phyloP scores from a whole-genome alignment of 1,139 yeast genomes.

The Zygoascus sp. region DNA sequence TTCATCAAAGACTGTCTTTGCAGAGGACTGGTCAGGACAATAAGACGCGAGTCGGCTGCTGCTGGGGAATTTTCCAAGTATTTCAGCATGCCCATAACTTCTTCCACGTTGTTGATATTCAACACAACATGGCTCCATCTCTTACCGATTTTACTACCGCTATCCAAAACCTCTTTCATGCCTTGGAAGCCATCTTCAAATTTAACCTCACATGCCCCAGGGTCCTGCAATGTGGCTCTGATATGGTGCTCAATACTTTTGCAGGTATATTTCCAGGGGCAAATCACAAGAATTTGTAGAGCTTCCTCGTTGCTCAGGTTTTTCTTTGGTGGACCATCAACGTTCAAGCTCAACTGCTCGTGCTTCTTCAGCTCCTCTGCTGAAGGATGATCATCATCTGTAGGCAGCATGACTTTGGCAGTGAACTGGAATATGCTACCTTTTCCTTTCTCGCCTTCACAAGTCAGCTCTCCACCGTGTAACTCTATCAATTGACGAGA shows the following conservation, averaged over 20 bases:
- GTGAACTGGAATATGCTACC: constrained; percentile 64
- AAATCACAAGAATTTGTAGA: constrained; percentile 29
- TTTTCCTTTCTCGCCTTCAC: constrained; percentile 65
- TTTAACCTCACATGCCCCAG: constrained; percentile 23
- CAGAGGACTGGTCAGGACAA: constrained; percentile 32
- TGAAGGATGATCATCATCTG: constrained; percentile 28
- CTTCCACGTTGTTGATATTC: constrained; percentile 26
- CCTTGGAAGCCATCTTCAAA: constrained; percentile 20
- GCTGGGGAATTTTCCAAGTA: constrained; percentile 10
- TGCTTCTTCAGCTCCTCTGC: constrained; percentile 22
- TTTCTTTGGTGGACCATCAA: constrained; percentile 8
- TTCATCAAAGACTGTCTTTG: constrained; percentile 27
- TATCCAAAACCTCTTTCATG: constrained; percentile 12
- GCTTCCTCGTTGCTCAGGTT: constrained; percentile 1
- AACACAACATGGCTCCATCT: constrained; percentile 34
- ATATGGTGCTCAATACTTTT: constrained; percentile 34
- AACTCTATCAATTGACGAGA: constrained; percentile 78
- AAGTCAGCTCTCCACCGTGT: constrained; percentile 77
- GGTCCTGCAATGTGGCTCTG: constrained; percentile 30
- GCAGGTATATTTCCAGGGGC: constrained; percentile 31
- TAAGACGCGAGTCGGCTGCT: constrained; percentile 22
- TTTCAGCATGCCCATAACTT: constrained; percentile 22
- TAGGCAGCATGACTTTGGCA: constrained; percentile 31
- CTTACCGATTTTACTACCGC: constrained; percentile 1
- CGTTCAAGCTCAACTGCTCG: constrained; percentile 10